A percentile compares a stretch with the other conserved stretches of the same genome.
phyloP scores from a whole-genome alignment of 768 basidiomycete genomes.

The Phlegmacium glaucopus region DNA sequence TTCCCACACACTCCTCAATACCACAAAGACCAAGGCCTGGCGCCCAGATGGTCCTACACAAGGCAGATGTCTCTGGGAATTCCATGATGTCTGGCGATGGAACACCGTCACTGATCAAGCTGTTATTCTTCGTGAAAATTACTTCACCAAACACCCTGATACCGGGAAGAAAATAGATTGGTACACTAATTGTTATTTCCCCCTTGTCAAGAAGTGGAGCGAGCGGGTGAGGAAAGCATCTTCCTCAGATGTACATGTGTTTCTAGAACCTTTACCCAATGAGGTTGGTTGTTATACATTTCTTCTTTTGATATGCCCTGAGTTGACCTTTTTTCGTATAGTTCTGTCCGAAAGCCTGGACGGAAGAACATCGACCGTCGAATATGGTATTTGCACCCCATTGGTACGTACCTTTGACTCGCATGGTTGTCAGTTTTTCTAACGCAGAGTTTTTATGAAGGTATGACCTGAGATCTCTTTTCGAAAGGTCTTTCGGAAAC shows the following conservation, averaged over 20 bases:
- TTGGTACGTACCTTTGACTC: conserved; percentile 20
- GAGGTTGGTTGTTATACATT: conserved; percentile 52
- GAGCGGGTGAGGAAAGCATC: conserved; percentile 49
- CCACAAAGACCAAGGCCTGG: conserved; percentile 63
- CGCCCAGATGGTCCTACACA: conserved; percentile 65
- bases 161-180: conserved; percentile 77
- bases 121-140: conserved; percentile 78
- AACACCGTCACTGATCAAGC: conserved; percentile 60
- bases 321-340: conserved; percentile 23
- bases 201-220: conserved; percentile 69
- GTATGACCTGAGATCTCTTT: conserved; percentile 92
- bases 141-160: conserved; percentile 71
- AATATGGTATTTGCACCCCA: conserved; percentile 37
- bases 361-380: conserved; percentile 37
- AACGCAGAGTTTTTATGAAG: conserved; percentile 32
- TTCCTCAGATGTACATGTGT: conserved; percentile 55
- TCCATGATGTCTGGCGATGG: conserved; percentile 95
- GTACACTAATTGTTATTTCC: conserved; percentile 84
- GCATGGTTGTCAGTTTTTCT: neutral
- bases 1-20: conserved; percentile 56
- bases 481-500: conserved; percentile 77
- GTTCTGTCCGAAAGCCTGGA: conserved; percentile 83
- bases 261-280: conserved; percentile 90
- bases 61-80: conserved; percentile 81
- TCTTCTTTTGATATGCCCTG: neutral